Evolutionary conservation across 2,329 filamentous ascomycete species (phyloP).

Genomic region (Diplodia scrobiculata): DNA sequence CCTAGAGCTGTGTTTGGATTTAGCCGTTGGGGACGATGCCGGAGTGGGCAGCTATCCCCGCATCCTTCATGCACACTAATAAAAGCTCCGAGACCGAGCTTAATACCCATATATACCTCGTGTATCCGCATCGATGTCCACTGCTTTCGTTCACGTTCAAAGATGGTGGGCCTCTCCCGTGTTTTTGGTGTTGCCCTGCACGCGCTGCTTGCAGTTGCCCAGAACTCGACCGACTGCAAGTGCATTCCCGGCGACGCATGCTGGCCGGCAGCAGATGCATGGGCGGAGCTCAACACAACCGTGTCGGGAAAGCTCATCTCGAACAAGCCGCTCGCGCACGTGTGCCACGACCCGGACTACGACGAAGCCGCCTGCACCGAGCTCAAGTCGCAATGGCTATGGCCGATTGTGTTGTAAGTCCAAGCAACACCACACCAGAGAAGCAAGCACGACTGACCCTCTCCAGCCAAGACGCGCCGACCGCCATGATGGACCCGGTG

Average conservation of each 20-base stretch:
- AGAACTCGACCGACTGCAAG: neutral
- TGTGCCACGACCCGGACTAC: slow-evolving; percentile 48
- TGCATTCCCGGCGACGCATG: slow-evolving; percentile 46
- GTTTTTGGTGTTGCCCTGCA: neutral
- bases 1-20: neutral
- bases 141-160: neutral
- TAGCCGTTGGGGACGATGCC: neutral
- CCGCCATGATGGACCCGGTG: slow-evolving; percentile 6
- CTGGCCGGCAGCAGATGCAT: slow-evolving; percentile 55
- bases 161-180: neutral
- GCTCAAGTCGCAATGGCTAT: slow-evolving; percentile 38
- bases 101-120: neutral
- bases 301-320: slow-evolving; percentile 49
- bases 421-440: too few species aligned
- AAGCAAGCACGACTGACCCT: neutral
- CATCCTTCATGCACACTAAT: neutral
- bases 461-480: neutral
- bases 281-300: slow-evolving; percentile 53
- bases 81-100: neutral
- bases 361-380: slow-evolving; percentile 34
- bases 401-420: slow-evolving; percentile 1
- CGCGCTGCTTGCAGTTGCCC: neutral
- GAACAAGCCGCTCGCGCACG: slow-evolving; percentile 50
- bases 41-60: neutral
- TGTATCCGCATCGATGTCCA: neutral